Base-by-base conservation (phyloP, 257 asterid genomes). In the Primulina tabacum region DNA sequence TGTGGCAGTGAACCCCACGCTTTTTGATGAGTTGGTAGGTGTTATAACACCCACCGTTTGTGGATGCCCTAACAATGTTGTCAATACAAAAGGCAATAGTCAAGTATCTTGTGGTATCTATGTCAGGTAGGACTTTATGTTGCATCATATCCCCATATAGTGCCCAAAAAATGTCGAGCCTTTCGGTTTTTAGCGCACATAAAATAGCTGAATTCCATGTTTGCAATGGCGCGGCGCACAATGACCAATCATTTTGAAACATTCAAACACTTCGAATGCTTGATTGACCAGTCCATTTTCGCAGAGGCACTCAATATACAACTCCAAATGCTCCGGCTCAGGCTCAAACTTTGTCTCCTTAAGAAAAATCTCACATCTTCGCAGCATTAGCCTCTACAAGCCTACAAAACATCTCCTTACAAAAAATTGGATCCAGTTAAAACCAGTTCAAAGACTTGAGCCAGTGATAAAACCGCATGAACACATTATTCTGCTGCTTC, bases 81-180 rank as follows among this genome's bases (percentile, higher is more conserved):
- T 85, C 85, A 78, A 88, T 28, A 71, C 93, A 86, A 78, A 83
- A 82, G 43, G 97, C 90, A 64, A 68, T 79, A 77, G 88, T 88
- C 81, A 86, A 76, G 68, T 73, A 65, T 3, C 90, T 89, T 21
- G 82, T 69, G 2, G 94, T 85, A 55, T 77, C 77, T 20, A 79
- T 82, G 74, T 86, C 88, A 4, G 81, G 72, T 4, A 17, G 65
- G 72, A 82, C 82, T 62, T 88, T 89, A 68, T 40, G 32, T 50
- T 71, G 82, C 69, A 63, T 62, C 95, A 88, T 86, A 61, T 81
- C 78, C 29, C 77, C 76, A 32, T 84, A 84, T 60, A 90, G 64
- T 68, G 70, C 85, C 95, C 92, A 85, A 35, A 88, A 84, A 75
- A 64, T 60, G 30, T 81, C 94, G 8, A 76, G 63, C 67, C 84